A percentile compares a stretch with the other conserved stretches of the same genome.
Conservation (phyloP, 1,284 basidiomycete species). For the Ustilago nuda region DNA sequence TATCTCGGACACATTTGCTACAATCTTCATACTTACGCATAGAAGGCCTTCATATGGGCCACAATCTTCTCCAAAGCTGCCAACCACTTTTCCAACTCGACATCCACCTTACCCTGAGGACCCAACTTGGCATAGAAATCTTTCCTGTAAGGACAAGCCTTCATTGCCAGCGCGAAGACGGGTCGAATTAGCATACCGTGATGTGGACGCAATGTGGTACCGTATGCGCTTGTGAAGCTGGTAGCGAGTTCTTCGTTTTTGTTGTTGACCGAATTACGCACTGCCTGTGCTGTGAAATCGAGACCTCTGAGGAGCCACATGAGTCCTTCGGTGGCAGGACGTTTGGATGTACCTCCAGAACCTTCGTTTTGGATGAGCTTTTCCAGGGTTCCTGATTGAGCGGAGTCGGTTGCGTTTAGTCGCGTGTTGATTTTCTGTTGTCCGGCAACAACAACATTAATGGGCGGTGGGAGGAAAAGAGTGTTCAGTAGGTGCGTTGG, state of each 20-base stretch:
- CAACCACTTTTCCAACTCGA: slow-evolving; percentile 83
- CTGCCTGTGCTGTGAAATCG: slow-evolving; percentile 87
- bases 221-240: slow-evolving; percentile 87
- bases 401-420: slow-evolving; percentile 76
- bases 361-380: slow-evolving; percentile 83
- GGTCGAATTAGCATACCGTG: slow-evolving; percentile 90
- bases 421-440: slow-evolving; percentile 76
- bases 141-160: slow-evolving; percentile 90
- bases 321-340: slow-evolving; percentile 87
- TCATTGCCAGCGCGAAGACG: slow-evolving; percentile 93
- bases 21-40: slow-evolving; percentile 51
- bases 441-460: not conserved
- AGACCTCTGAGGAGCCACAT: slow-evolving; percentile 92
- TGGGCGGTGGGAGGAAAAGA: not conserved
- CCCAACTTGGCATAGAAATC: slow-evolving; percentile 92
- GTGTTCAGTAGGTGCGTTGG: not conserved
- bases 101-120: slow-evolving; percentile 77
- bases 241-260: slow-evolving; percentile 77
- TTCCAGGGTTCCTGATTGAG: slow-evolving; percentile 81
- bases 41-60: slow-evolving; percentile 78
- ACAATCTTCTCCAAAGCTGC: slow-evolving; percentile 80
- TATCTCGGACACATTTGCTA: not conserved
- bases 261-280: slow-evolving; percentile 80
- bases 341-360: slow-evolving; percentile 82
- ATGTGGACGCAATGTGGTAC: slow-evolving; percentile 82